Percentiles rank a stretch among this genome's conserved stretches.
Evolutionary conservation across 202 grass and related monocot species (phyloP).

Genomic region (Bolboschoenoplectus hybrid): DNA sequence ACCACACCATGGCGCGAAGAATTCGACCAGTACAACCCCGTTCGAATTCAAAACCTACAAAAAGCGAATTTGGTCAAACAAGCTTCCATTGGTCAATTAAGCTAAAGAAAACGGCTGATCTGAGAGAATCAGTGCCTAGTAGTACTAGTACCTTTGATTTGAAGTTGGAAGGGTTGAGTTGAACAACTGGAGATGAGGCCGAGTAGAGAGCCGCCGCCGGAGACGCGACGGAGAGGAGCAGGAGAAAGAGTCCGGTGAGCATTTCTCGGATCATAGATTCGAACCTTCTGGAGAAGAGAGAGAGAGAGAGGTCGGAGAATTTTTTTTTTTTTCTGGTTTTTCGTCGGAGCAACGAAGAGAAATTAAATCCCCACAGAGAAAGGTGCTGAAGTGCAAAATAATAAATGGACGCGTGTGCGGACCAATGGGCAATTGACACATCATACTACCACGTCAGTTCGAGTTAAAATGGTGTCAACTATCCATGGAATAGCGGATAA

Average conservation of each 20-base stretch:
- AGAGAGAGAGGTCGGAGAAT: neutral
- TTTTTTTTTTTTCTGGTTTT: neutral
- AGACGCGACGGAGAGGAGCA: conserved; percentile 46
- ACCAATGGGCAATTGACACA: conserved; percentile 57
- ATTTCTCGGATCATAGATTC: conserved; percentile 43
- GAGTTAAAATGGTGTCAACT: neutral
- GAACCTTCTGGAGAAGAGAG: conserved; percentile 47
- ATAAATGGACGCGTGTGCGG: conserved; percentile 57
- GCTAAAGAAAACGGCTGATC: conserved; percentile 42
- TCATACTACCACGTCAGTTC: conserved; percentile 35
- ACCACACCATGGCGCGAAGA: conserved; percentile 97
- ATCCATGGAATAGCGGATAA: neutral
- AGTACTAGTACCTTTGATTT: conserved; percentile 74
- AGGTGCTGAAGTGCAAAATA: neutral
- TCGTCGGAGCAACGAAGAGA: conserved; percentile 14
- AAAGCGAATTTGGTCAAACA: conserved; percentile 22
- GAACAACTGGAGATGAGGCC: conserved; percentile 80
- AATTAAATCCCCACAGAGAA: conserved; percentile 49
- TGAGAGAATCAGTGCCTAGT: neutral
- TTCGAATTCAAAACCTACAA: conserved; percentile 84
- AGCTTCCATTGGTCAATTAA: neutral
- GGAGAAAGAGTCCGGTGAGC: conserved; percentile 46
- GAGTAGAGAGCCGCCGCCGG: conserved; percentile 78
- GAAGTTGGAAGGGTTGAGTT: conserved; percentile 91
- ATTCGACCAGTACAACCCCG: conserved; percentile 92